Conservation (phyloP, 768 basidiomycete genomes). For the Leccinum ochraceum region DNA sequence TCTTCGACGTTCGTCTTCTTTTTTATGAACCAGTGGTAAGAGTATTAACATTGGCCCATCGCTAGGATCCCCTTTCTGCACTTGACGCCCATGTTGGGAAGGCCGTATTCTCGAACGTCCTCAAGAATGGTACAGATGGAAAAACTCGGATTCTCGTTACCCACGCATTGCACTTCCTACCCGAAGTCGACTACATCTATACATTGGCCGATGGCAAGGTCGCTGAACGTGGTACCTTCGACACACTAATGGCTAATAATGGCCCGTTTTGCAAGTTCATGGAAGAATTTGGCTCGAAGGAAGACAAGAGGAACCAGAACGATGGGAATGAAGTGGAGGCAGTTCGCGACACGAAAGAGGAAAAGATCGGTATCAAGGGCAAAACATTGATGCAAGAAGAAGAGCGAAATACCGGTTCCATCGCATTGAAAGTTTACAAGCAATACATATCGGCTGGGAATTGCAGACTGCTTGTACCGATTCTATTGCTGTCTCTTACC, state of each 20-base stretch:
- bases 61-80: constrained; percentile 76
- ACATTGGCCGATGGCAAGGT: constrained; percentile 76
- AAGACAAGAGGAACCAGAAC: constrained; percentile 34
- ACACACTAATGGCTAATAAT: constrained; percentile 60
- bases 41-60: neutral
- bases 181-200: constrained; percentile 84
- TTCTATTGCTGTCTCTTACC: constrained; percentile 55
- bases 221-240: constrained; percentile 78
- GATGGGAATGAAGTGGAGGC: constrained; percentile 33
- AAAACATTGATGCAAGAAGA: neutral
- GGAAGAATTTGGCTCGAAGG: constrained; percentile 51
- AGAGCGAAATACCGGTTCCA: neutral
- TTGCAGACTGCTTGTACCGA: constrained; percentile 63
- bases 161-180: constrained; percentile 69
- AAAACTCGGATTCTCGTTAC: constrained; percentile 58
- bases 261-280: constrained; percentile 78
- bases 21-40: too few relatives aligned
- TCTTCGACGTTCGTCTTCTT: too few relatives aligned
- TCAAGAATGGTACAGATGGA: constrained; percentile 57
- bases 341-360: constrained; percentile 24
- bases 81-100: constrained; percentile 93
- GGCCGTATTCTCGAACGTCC: constrained; percentile 81
- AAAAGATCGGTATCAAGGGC: too few relatives aligned
- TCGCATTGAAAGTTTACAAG: constrained; percentile 31
- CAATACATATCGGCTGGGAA: constrained; percentile 70